Evolutionary conservation across 768 basidiomycete genomes (phyloP).

Genomic region (Porphyrellus cyaneotinctus): DNA sequence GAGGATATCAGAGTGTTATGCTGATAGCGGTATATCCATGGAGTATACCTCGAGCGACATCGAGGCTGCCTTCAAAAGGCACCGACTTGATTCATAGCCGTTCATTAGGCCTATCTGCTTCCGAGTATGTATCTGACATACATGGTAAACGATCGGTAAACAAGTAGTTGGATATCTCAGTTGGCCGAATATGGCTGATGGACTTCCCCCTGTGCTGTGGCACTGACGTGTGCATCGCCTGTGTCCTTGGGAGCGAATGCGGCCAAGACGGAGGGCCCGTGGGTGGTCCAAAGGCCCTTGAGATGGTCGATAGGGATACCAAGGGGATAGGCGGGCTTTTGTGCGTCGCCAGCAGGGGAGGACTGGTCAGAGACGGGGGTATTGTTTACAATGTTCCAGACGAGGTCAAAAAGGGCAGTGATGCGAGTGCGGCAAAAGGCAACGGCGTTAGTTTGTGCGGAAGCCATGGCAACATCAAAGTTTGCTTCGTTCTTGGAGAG

Average conservation of each 20-base stretch:
- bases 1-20: constrained; percentile 76
- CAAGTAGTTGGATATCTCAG: constrained; percentile 5
- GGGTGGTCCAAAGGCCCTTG: constrained; percentile 39
- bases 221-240: constrained; percentile 9
- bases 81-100: constrained; percentile 36
- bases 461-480: constrained; percentile 54
- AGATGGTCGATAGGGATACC: constrained; percentile 31
- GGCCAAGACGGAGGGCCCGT: constrained; percentile 38
- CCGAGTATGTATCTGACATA: constrained; percentile 7
- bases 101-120: constrained; percentile 6
- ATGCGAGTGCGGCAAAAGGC: constrained; percentile 54
- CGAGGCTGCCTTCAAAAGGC: constrained; percentile 72
- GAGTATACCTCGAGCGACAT: constrained; percentile 77
- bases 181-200: constrained; percentile 7
- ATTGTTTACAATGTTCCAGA: constrained; percentile 45
- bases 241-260: constrained; percentile 19
- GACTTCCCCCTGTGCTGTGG: background rate
- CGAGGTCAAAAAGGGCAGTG: constrained; percentile 43
- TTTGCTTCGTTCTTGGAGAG: constrained; percentile 53
- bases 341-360: constrained; percentile 21
- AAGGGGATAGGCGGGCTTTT: constrained; percentile 4
- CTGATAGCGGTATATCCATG: constrained; percentile 61
- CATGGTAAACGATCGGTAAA: background rate
- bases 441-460: constrained; percentile 50
- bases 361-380: constrained; percentile 20